Percentiles rank a stretch among this genome's conserved stretches.
These are phyloP conservation scores for Rhizopogon roseolus DNA, from an alignment of 768 basidiomycete species.

Conservation along the genomic window DNA sequence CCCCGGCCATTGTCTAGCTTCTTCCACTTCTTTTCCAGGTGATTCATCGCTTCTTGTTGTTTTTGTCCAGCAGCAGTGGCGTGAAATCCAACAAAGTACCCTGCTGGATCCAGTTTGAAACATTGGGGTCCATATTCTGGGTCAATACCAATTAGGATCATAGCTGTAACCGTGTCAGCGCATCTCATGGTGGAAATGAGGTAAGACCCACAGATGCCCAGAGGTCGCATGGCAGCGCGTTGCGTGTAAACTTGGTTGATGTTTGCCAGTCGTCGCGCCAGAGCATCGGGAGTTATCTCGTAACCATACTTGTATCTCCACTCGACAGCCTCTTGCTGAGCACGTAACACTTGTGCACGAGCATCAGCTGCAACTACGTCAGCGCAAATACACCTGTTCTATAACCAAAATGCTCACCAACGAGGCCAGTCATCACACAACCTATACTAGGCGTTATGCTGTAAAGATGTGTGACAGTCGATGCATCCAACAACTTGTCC, in stretches of 20 bases:
- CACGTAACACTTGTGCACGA: conserved; percentile 80
- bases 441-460: conserved; percentile 96
- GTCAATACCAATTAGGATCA: conserved; percentile 94
- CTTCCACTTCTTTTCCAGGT: conserved; percentile 99
- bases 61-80: conserved; percentile 96
- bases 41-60: conserved; percentile 98
- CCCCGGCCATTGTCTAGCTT: conserved; percentile 77
- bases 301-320: conserved; percentile 97
- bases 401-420: conserved; percentile 49
- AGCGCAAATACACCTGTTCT: not conserved
- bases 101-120: conserved; percentile 98
- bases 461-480: conserved; percentile 92
- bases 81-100: conserved; percentile 98
- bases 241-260: conserved; percentile 99
- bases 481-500: conserved; percentile 97
- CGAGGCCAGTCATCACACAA: conserved; percentile 96
- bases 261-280: conserved; percentile 91
- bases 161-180: conserved; percentile 50
- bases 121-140: conserved; percentile 90
- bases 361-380: conserved; percentile 68
- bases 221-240: conserved; percentile 91
- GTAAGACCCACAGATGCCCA: conserved; percentile 77
- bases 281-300: conserved; percentile 96
- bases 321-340: conserved; percentile 83
- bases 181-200: not conserved